Base-by-base conservation (phyloP, 768 basidiomycete species). In the Pleurotus pulmonarius region DNA sequence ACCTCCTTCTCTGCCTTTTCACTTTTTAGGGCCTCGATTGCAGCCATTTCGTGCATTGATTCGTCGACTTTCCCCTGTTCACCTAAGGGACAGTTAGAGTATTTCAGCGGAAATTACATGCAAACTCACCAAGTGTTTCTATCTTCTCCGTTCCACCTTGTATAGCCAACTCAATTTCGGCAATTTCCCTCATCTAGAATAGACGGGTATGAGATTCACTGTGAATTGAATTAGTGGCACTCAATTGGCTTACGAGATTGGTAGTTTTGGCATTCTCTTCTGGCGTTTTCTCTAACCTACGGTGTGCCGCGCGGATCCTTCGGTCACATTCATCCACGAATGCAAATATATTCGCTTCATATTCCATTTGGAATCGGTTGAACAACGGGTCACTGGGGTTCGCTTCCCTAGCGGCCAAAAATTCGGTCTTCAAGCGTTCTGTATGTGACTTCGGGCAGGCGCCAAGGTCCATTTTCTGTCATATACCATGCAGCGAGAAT, bases 261-360 rank as follows among this genome's bases (percentile, higher is more conserved):
- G 97, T 98, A 29, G 96, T 98, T 75, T 98, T 97, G 49, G 94
- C 94, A 70, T 99, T 99, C 79, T 99, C 97, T 75, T 98, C 97
- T 34, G 97, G 97, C 4, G 97, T 99, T 80, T 99, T 99, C 78
- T 99, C 97, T 67, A 99, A 74, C 67, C 97, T 82, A 63, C 94
- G 81, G 70, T 99, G 97, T 44, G 94, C 93, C 39, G 91, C 85
- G 39, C 93, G 80, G 73, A 99, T 98, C 67, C 96, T 82, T 65
- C 97, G 78, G 81, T 99, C 97, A 74, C 96, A 98, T 70, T 99
- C 97, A 65, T 98, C 97, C 59, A 99, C 94, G 69, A 98, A 98
- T 2, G 87, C 81, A 66, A 95, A 94, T 48, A 99, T 94, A 71
- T 94, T 94, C 46, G 89, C 80, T 73, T 98, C 94, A 63, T 98